These are phyloP conservation scores for Acanthamoeba healyi DNA, from an alignment of 208 protist species.

Conservation along the genomic window DNA sequence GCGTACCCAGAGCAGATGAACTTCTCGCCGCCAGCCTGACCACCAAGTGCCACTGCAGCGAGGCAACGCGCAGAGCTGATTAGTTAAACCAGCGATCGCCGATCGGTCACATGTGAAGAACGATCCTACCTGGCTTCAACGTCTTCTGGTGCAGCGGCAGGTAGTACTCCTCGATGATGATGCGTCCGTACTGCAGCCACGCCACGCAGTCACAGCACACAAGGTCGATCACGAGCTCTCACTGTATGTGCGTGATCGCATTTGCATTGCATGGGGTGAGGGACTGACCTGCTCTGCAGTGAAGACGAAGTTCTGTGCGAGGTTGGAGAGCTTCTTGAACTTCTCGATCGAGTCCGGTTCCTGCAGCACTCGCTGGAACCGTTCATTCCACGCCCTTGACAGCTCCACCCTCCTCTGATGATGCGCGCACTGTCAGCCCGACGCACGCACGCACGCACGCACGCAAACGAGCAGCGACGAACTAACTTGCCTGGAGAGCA, in stretches of 20 bases:
- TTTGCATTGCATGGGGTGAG: neutral
- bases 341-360: conserved; percentile 35
- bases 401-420: conserved; percentile 44
- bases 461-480: neutral
- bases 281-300: conserved; percentile 70
- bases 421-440: too few relatives aligned
- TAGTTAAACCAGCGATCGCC: too few relatives aligned
- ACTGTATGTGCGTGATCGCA: neutral
- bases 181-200: conserved; percentile 35
- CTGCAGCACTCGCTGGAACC: conserved; percentile 58
- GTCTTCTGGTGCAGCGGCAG: conserved; percentile 52
- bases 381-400: conserved; percentile 59
- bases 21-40: conserved; percentile 73
- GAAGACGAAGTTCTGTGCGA: conserved; percentile 68
- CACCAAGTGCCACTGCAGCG: conserved; percentile 64
- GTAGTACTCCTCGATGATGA: conserved; percentile 72
- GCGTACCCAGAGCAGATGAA: conserved; percentile 57
- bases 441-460: neutral
- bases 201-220: neutral
- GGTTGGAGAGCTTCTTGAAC: conserved; percentile 68
- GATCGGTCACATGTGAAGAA: neutral
- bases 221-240: neutral
- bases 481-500: neutral
- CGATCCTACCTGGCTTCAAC: neutral
- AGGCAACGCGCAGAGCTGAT: too few relatives aligned